Evolutionary conservation across 1,139 yeast genomes (phyloP).

Genomic region (Yamadazyma sp.): DNA sequence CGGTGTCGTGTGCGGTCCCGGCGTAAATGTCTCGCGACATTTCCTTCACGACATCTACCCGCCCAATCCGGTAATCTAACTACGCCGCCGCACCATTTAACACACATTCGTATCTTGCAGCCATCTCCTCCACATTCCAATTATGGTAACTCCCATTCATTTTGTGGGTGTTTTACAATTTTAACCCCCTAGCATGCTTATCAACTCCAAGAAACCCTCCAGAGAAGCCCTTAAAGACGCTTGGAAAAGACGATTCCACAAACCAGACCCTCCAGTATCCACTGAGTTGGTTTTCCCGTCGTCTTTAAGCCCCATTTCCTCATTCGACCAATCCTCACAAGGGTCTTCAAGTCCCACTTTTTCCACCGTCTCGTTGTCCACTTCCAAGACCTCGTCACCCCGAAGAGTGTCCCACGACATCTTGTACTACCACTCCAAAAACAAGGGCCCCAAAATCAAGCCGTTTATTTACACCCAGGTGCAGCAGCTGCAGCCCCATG

Average conservation of each 20-base stretch:
- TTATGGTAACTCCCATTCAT: no score
- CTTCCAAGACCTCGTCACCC: not conserved
- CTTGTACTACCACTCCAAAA: constrained; percentile 4
- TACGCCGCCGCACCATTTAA: constrained; percentile 9
- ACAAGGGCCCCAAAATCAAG: constrained; percentile 27
- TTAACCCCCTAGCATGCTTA: not conserved
- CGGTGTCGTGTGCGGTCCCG: not conserved
- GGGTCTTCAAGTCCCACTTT: constrained; percentile 6
- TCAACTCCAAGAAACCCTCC: not conserved
- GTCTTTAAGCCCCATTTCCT: constrained; percentile 15
- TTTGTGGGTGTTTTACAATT: not conserved
- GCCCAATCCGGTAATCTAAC: not conserved
- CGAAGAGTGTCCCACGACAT: not conserved
- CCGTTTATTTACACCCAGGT: constrained; percentile 23
- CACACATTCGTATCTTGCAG: constrained; percentile 5
- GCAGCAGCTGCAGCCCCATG: constrained; percentile 4
- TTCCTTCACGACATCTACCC: not conserved
- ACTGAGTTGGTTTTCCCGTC: constrained; percentile 10
- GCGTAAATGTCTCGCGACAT: no score
- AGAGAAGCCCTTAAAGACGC: constrained; percentile 7
- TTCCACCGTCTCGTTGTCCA: constrained; percentile 8
- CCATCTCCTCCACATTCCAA: not conserved
- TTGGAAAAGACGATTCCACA: constrained; percentile 10
- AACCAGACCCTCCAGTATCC: not conserved
- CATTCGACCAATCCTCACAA: not conserved